Evolutionary conservation across 2,329 filamentous ascomycete genomes (phyloP), one percentile per base, ranked within the genome.

Genomic region (Fusarium clavum): DNA sequence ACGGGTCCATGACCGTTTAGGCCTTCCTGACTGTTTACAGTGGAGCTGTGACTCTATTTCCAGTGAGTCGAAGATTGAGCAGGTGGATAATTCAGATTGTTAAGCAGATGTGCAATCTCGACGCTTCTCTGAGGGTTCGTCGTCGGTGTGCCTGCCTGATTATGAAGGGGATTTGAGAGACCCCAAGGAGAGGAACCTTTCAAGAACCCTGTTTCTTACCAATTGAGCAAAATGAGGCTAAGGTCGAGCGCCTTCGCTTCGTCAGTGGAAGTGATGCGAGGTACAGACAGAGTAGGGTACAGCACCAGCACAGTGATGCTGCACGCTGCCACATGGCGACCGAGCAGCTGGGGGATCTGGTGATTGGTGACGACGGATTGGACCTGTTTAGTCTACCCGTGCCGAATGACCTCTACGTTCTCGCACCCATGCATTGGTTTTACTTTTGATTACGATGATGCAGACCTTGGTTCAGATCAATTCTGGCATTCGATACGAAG

Each of bases 1-100:
- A 73, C 72, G 63, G 72, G 67, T 61, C 69, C 73, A 73, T 75
- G 68, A 59, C 55, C 56, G 38, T 64, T 61, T 69, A 64, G 60
- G 58, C 66, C 70, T 71, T 68, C 63, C 54, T 63, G 64, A 59
- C 49, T 62, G 43, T 61, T 59, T 59, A 69, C 51, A 52, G 71
- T 73, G 73, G 73, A 73, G 68, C 69, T 44, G 34, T 67, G 69
- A 64, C 60, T 68, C 72, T 74, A 72, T 72, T 71, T 72, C 58
- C 62, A 72, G 56, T 49, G 57, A 63, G 56, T 67, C 43, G 49
- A 56, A 64, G 48, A 43, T 51, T 61, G 57, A 46, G 52, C 40
- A 62, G 27, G 57, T 68, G 69, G 66, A 72, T 74, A 74, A 65
- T 73, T 73, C 67, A 74, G 67, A 72, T 74, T 75, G 69, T 74